Evolutionary conservation across 192 early-diverging fungal genomes (phyloP).

Genomic region (Backusella tuberculispora): DNA sequence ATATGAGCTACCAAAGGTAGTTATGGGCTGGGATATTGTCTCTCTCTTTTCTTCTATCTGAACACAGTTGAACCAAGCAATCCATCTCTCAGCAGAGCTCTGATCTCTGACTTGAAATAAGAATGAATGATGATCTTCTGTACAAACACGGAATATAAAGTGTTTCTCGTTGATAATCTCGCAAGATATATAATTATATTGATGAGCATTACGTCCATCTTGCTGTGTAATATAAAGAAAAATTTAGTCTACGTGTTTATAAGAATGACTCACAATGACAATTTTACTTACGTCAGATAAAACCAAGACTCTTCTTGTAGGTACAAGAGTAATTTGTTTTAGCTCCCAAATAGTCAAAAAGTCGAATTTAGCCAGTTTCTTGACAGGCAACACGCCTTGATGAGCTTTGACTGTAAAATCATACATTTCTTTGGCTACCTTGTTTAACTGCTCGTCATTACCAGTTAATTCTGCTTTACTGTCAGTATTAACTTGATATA

Average conservation of each 20-base stretch:
- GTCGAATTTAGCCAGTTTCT: conserved; percentile 25
- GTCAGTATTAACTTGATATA: background rate
- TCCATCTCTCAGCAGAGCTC: conserved; percentile 26
- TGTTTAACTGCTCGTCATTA: background rate
- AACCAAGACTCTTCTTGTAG: conserved; percentile 27
- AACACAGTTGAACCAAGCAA: conserved; percentile 30
- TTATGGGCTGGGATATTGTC: background rate
- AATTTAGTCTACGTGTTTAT: background rate
- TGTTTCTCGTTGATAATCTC: background rate
- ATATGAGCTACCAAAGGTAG: conserved; percentile 12
- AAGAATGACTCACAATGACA: no score
- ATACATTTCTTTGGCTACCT: conserved; percentile 18
- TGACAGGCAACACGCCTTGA: conserved; percentile 36
- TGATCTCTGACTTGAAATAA: conserved; percentile 37
- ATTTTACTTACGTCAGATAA: conserved; percentile 28
- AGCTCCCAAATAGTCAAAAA: conserved; percentile 41
- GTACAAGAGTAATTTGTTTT: conserved; percentile 33
- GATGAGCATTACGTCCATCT: background rate
- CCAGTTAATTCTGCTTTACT: background rate
- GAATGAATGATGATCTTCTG: background rate
- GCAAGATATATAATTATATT: conserved; percentile 17
- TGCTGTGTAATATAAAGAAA: background rate
- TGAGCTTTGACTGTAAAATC: conserved; percentile 23
- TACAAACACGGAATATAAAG: conserved; percentile 26
- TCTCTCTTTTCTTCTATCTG: background rate